phyloP scores from a whole-genome alignment of 2,329 filamentous ascomycete species.

The Scedosporium boydii region DNA sequence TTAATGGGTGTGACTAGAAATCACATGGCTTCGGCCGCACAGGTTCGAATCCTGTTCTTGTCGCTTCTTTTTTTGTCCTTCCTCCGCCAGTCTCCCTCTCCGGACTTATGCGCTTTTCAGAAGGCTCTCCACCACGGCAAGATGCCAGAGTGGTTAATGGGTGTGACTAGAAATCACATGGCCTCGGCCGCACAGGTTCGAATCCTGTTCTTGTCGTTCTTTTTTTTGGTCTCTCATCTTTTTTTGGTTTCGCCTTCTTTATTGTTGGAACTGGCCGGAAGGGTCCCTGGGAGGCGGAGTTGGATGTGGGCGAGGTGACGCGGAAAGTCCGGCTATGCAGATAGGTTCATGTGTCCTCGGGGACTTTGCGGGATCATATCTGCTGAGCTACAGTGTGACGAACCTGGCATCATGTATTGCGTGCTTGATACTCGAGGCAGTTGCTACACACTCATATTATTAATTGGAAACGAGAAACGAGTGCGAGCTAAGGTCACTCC shows the following conservation, averaged over 20 bases:
- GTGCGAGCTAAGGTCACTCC: too few species aligned
- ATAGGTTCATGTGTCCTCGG: too few species aligned
- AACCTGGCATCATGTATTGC: too few species aligned
- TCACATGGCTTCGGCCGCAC: constrained; percentile 2
- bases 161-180: constrained; percentile 2
- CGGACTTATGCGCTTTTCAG: neutral
- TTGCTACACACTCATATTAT: too few species aligned
- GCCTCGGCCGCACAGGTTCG: constrained; percentile 1
- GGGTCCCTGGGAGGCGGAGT: neutral
- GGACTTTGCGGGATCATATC: too few species aligned
- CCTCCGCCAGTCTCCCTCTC: neutral
- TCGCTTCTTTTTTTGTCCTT: neutral
- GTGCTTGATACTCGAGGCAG: too few species aligned
- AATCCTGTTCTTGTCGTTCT: neutral
- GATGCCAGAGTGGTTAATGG: constrained; percentile 2
- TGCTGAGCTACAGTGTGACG: too few species aligned
- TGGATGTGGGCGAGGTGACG: neutral
- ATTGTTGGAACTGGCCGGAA: neutral
- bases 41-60: constrained; percentile 1
- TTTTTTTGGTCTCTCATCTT: neutral
- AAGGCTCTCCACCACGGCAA: neutral
- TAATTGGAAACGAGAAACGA: too few species aligned
- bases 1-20: constrained; percentile 2
- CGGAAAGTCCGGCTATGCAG: too few species aligned
- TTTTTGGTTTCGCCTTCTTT: neutral